A percentile compares a stretch with the other conserved stretches of the same genome.
These are phyloP conservation scores for Claviceps quebecensis DNA, from an alignment of 2,329 filamentous ascomycete species.

Conservation along the genomic window DNA sequence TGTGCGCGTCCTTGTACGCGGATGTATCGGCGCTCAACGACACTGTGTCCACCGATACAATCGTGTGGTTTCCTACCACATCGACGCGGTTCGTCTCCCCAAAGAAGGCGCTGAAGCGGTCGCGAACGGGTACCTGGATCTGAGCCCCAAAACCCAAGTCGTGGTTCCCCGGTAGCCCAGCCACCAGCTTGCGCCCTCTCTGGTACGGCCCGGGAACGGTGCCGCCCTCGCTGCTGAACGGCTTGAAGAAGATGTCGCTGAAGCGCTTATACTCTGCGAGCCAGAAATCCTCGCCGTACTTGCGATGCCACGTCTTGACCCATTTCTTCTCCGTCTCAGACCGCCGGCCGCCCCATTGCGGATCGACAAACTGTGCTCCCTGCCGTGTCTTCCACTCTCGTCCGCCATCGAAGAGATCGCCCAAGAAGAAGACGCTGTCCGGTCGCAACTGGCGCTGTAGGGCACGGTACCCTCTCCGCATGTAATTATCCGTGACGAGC, in stretches of 20 bases:
- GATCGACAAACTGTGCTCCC: conserved; percentile 41
- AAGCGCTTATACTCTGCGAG: conserved; percentile 76
- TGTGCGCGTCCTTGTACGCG: conserved; percentile 33
- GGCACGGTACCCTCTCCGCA: conserved; percentile 66
- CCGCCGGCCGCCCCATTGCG: conserved; percentile 39
- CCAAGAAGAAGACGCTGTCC: conserved; percentile 79
- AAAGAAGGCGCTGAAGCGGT: conserved; percentile 79
- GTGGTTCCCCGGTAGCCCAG: conserved; percentile 85
- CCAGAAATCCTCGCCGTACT: conserved; percentile 77
- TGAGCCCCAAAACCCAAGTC: conserved; percentile 83
- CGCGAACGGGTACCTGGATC: conserved; percentile 64
- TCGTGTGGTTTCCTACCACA: conserved; percentile 85
- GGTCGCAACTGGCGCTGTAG: conserved; percentile 66
- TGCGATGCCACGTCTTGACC: conserved; percentile 53
- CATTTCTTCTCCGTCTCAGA: conserved; percentile 37
- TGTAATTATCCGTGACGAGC: conserved; percentile 72
- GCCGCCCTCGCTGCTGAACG: conserved; percentile 46
- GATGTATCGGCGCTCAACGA: conserved; percentile 64
- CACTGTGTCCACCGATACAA: conserved; percentile 81
- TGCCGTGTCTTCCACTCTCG: conserved; percentile 76
- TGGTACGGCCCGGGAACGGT: conserved; percentile 41
- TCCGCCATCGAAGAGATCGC: conserved; percentile 90
- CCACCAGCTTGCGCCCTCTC: conserved; percentile 62
- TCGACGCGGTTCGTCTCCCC: conserved; percentile 85
- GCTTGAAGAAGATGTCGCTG: conserved; percentile 66